These are phyloP conservation scores for Pythium coloratum DNA, from an alignment of 352 stramenopile genomes.

Conservation along the genomic window DNA sequence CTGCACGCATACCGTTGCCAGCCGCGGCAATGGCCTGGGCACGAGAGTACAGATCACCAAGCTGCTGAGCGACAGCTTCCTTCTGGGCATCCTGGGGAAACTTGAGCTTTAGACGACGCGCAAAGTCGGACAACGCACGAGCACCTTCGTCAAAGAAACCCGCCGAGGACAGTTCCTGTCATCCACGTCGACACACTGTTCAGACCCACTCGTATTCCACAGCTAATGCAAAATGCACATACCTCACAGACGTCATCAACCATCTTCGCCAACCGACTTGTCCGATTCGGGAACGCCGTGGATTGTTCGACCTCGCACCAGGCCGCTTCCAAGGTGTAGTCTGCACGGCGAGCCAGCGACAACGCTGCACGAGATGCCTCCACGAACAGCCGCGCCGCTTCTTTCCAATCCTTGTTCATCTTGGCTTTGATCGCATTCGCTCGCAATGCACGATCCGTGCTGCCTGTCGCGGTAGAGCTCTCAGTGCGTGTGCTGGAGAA, in stretches of 20 bases:
- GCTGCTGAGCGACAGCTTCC: constrained; percentile 15
- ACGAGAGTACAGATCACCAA: constrained; percentile 45
- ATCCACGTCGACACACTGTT: background rate
- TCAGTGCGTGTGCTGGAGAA: background rate
- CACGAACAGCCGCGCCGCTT: constrained; percentile 49
- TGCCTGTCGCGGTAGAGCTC: constrained; percentile 19
- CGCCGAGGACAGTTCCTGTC: constrained; percentile 43
- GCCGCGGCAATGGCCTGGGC: constrained; percentile 57
- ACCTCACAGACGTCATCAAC: constrained; percentile 60
- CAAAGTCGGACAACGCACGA: constrained; percentile 55
- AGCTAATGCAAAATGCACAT: background rate
- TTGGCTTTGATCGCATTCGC: constrained; percentile 68
- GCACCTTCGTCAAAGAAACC: constrained; percentile 77
- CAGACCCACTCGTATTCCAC: background rate
- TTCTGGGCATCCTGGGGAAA: constrained; percentile 42
- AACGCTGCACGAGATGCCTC: constrained; percentile 44
- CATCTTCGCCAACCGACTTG: constrained; percentile 40
- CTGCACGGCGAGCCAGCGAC: constrained; percentile 42
- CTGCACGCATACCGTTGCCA: constrained; percentile 46
- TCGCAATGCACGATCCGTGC: constrained; percentile 52
- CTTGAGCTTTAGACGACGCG: constrained; percentile 55
- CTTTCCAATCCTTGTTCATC: constrained; percentile 70
- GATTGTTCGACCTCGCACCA: constrained; percentile 68
- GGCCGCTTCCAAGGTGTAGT: constrained; percentile 60
- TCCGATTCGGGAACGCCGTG: constrained; percentile 36